Base-by-base conservation (phyloP, 345 rosid genomes). In the Lepidium africanum region DNA sequence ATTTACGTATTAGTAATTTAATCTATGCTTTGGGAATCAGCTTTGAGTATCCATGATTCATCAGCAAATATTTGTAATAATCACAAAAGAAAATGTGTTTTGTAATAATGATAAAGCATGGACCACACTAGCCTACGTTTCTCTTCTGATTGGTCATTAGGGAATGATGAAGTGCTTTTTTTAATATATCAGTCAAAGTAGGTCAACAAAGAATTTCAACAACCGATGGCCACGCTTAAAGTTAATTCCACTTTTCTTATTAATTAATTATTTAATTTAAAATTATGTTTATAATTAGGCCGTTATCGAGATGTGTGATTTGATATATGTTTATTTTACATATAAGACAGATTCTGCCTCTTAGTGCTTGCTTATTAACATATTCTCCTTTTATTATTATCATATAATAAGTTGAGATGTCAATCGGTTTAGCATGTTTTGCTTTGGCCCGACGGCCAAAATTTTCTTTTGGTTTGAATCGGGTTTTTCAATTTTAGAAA, bases 191-290 rank as follows among this genome's bases (percentile, higher is more conserved):
- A 74, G 78, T 74, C 74, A 74, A 74, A 74, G 58, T 61, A 68
- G 73, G 78, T 68, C 73, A 67, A 63, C 68, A 61, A 54, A 61
- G 36, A 61, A 32, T 60, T 74, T 52, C 73, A 67, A 60, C 69
- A 67, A 59, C 69, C 78, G 63, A 67, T 63, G 73, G 39, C 69
- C 78, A 74, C 73, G 69, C 73, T 74, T 63, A 52, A 70, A 54
- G 37, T 57, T 17, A n/a, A 52, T 45, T 67, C 51, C 51, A 67
- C 54, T 54, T 66, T 65, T 51, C 23, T 21, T 21, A 21, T 42
- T 9, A 49, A 15, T 58, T 11, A 33, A 12, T 48, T 55, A 12
- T 63, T 64, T 30, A 46, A 30, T 30, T 72, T 38, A 17, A 1
- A 65, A 12, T 43, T 50, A 11, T 27, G 54, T 19, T 57, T 27